These are phyloP conservation scores for Fusarium nematophilum DNA, from an alignment of 2,329 filamentous ascomycete genomes.

Conservation along the genomic window DNA sequence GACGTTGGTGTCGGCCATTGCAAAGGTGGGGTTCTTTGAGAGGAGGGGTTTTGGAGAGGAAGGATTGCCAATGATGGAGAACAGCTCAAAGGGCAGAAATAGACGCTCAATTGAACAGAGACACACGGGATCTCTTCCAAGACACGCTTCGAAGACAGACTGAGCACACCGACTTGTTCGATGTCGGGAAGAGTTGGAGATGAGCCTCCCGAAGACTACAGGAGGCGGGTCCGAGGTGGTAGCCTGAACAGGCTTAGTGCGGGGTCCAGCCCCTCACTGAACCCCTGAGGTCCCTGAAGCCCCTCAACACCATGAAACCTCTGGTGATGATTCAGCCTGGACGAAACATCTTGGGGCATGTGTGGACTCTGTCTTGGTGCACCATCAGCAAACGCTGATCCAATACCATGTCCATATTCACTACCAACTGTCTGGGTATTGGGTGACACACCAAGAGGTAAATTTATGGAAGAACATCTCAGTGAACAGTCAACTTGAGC, in stretches of 20 bases:
- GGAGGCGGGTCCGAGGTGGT: constrained; percentile 15
- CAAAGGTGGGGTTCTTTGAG: constrained; percentile 21
- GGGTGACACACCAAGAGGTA: too few species aligned
- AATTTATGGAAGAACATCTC: too few species aligned
- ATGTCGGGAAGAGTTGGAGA: constrained; percentile 44
- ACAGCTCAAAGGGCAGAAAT: constrained; percentile 6
- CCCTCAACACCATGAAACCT: constrained; percentile 34
- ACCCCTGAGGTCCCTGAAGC: constrained; percentile 29
- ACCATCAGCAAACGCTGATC: too few species aligned
- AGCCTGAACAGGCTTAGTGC: constrained; percentile 42
- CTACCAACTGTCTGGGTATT: too few species aligned
- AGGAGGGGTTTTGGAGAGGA: background rate
- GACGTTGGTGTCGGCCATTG: constrained; percentile 67
- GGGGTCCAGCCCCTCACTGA: constrained; percentile 39
- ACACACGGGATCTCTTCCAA: background rate
- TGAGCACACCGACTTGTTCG: constrained; percentile 44
- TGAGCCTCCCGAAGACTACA: constrained; percentile 28
- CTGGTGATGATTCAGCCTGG: background rate
- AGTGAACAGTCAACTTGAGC: too few species aligned
- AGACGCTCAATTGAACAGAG: constrained; percentile 13
- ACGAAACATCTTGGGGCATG: too few species aligned
- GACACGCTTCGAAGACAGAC: constrained; percentile 6
- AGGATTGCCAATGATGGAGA: background rate
- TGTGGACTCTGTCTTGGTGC: too few species aligned
- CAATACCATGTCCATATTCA: too few species aligned